Conservation (phyloP, 1,284 basidiomycete genomes). For the Gomphus bonarii region DNA sequence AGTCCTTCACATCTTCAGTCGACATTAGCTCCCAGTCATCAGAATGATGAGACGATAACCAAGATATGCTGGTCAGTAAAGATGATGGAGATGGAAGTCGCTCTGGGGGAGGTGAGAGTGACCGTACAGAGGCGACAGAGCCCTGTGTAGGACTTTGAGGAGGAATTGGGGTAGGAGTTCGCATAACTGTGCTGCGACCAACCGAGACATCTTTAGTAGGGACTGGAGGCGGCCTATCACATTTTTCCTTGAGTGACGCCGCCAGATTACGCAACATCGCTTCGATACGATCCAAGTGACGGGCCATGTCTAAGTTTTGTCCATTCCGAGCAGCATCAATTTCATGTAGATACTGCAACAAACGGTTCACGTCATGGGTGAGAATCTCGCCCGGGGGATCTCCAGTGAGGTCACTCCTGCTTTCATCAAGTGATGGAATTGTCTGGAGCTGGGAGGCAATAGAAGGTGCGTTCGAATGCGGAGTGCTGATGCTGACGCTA, state of each 20-base stretch:
- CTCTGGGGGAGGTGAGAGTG: conserved; percentile 32
- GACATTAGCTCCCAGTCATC: conserved; percentile 47
- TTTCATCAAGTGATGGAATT: conserved; percentile 26
- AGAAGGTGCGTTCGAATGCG: conserved; percentile 47
- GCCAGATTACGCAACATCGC: conserved; percentile 47
- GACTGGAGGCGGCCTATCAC: conserved; percentile 19
- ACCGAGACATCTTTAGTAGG: conserved; percentile 32
- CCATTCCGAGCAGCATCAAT: conserved; percentile 46
- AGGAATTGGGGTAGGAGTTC: conserved; percentile 19
- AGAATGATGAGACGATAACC: conserved; percentile 65
- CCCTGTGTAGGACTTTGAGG: conserved; percentile 1
- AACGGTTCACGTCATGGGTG: conserved; percentile 53
- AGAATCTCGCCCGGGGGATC: conserved; percentile 33
- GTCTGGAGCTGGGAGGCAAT: conserved; percentile 46
- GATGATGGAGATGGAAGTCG: conserved; percentile 39
- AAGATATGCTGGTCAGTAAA: conserved; percentile 43
- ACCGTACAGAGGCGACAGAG: conserved; percentile 1
- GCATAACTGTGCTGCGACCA: conserved; percentile 22
- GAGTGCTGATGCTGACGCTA: conserved; percentile 53
- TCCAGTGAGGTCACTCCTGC: conserved; percentile 1
- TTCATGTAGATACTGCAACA: conserved; percentile 55
- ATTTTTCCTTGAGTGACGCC: conserved; percentile 2
- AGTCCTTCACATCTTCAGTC: conserved; percentile 25
- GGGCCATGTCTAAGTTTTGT: conserved; percentile 50
- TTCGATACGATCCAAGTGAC: conserved; percentile 49